phyloP scores from a whole-genome alignment of 1,284 basidiomycete genomes.

The Naganishia sp. region DNA sequence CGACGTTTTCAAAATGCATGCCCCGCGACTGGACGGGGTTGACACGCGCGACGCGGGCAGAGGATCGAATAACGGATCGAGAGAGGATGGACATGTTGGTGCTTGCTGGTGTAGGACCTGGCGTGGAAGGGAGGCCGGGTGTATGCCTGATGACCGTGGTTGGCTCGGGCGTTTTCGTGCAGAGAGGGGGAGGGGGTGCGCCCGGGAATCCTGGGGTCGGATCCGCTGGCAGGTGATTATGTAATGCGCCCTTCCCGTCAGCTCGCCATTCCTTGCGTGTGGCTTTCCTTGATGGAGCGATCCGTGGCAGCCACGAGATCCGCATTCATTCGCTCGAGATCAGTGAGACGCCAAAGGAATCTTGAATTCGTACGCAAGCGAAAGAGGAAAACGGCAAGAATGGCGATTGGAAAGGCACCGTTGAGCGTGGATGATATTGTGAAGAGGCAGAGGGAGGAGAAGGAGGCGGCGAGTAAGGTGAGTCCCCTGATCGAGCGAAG shows the following conservation, averaged over 20 bases:
- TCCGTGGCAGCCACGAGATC: too few species aligned
- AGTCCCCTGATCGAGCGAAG: conserved; percentile 31
- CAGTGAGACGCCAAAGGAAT: too few species aligned
- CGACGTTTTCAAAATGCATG: conserved; percentile 35
- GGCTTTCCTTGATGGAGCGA: too few species aligned
- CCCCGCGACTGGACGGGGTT: conserved; percentile 17
- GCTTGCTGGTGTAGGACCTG: background rate
- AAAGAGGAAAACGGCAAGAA: background rate
- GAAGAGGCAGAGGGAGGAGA: conserved; percentile 80
- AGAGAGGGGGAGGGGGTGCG: background rate
- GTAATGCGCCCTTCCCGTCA: background rate
- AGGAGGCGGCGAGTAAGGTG: conserved; percentile 84
- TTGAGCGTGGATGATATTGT: conserved; percentile 71
- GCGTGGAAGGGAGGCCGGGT: background rate
- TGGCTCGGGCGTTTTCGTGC: conserved; percentile 5
- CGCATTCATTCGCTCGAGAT: too few species aligned
- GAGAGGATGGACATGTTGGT: conserved; percentile 28
- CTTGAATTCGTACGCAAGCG: too few species aligned
- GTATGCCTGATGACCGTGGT: background rate
- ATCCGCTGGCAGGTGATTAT: background rate
- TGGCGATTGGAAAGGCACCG: conserved; percentile 36
- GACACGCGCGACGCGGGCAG: conserved; percentile 5
- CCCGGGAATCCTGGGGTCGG: background rate
- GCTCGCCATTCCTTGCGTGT: too few species aligned
- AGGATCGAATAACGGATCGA: conserved; percentile 24